Base-by-base conservation (phyloP, 345 rosid genomes). In the Mangifera indica region DNA sequence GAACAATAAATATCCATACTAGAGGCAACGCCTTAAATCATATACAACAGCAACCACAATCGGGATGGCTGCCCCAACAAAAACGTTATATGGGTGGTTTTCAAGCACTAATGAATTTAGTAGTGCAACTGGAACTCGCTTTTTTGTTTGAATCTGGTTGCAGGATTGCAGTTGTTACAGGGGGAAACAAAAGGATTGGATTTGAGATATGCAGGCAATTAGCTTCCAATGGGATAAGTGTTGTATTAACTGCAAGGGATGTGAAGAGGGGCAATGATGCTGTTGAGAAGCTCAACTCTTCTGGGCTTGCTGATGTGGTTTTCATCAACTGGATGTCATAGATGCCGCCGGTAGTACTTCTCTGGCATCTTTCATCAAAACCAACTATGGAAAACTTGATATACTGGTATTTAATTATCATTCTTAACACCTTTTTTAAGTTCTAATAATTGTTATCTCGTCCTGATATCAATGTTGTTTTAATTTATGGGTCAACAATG, bases 171-270 rank as follows among this genome's bases (percentile, higher is more conserved):
- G 76, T 60, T 3, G 73, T 77, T 10, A 77, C 73, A 9, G 80
- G 76, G 17, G 80, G 52, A 8, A 77, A 77, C 62, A 77, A 77
- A 67, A 73, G 80, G 52, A 21, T 77, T 3, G 80, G 80, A 15
- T 32, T 72, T 18, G 76, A 72, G 69, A 72, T 67, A 52, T 54
- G 17, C 42, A 67, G 67, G 53, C 73, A 72, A n/a, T 64, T 72
- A 18, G 52, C 80, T 13, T 72, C 70, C 5, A 63, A 67, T 44
- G 76, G 72, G 6, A 51, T 77, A 22, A 32, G 13, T 2, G 80
- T 77, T 10, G 45, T 77, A 13, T 63, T 72, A 34, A 72, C 80
- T 0, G 69, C 80, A 0, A 67, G 73, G 55, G 76, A 72, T 67
- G 70, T 10, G 9, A 37, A 34, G 4, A 67, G 80, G 54, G 77